Evolutionary conservation across 1,139 yeast species (phyloP).

Genomic region (Saccharomycopsis hybrid): DNA sequence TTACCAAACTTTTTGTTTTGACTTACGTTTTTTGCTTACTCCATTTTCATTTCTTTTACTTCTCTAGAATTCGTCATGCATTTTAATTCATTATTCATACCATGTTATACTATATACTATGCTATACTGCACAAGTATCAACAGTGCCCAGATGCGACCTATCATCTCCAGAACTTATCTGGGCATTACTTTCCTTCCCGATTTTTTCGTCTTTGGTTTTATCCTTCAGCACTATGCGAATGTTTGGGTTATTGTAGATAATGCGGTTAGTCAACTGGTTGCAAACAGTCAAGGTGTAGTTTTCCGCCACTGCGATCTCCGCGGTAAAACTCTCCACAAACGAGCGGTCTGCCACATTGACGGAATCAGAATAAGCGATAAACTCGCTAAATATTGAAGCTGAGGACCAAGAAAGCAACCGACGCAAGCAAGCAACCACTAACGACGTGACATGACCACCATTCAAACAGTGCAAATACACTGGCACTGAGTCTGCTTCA

Average conservation of each 20-base stretch:
- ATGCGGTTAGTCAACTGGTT: neutral
- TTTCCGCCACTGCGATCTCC: neutral
- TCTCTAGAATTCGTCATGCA: neutral
- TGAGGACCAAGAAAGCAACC: constrained; percentile 82
- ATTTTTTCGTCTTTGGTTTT: too few relatives aligned
- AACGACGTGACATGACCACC: constrained; percentile 86
- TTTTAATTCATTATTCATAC: neutral
- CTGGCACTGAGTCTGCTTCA: constrained; percentile 51
- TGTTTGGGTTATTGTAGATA: neutral
- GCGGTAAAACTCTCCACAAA: constrained; percentile 62
- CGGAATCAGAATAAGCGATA: constrained; percentile 67
- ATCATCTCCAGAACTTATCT: too few relatives aligned
- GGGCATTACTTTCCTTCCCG: too few relatives aligned
- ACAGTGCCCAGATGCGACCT: too few relatives aligned
- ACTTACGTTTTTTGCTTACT: neutral
- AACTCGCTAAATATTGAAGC: constrained; percentile 86
- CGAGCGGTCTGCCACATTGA: constrained; percentile 73
- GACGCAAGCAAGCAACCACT: constrained; percentile 78
- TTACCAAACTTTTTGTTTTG: too few relatives aligned
- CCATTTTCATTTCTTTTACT: neutral
- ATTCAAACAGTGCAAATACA: constrained; percentile 79
- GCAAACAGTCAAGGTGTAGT: neutral
- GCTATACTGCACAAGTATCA: too few relatives aligned
- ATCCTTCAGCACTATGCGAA: neutral
- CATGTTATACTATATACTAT: too few relatives aligned